Evolutionary conservation across 2,329 filamentous ascomycete genomes (phyloP), one percentile per base, ranked within the genome.

Genomic region (Paraconiothyrium brasiliense): DNA sequence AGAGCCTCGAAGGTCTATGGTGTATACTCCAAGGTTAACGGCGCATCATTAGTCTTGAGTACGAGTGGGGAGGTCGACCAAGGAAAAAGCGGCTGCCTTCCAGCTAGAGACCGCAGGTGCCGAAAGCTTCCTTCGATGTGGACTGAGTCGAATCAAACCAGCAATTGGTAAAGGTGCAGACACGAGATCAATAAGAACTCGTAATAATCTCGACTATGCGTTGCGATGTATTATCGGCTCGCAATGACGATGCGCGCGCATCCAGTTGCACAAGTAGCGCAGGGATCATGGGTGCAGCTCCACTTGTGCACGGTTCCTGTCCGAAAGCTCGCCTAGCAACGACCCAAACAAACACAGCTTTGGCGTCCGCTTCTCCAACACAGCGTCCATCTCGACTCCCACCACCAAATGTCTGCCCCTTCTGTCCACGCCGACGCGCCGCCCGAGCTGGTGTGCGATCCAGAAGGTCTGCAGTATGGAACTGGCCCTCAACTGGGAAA

Each of bases 401-500:
- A 73, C 65, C 67, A 67, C 70, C 65, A 59, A 75, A 78, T 78
- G 75, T 77, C 75, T 72, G 67, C 74, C 66, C 79, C 82, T 47
- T 83, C 82, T 67, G 76, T 84, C 62, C 83, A 85, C 74, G 83
- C 83, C 60, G 83, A 84, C 62, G 79, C 83, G 46, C 83, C 83
- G 64, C 83, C 83, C 54, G 76, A 79, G 61, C 84, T 90, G 50
- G 91, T 90, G 72, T 82, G 84, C 58, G 90, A 93, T 76, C 89
- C 90, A 57, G 86, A 84, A 59, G 91, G 91, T 57, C 87, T 90
- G 58, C 84, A 89, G 52, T 94, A 94, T 81, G 87, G 90, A 70
- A 88, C 92, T 35, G 90, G 91, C 60, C 88, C 88, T 71, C 84
- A 92, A 74, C 83, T 94, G 60, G 92, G 92, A 30, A 94, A 92